phyloP scores from a whole-genome alignment of 331 rosid genomes.

The Dryas integrifolia region DNA sequence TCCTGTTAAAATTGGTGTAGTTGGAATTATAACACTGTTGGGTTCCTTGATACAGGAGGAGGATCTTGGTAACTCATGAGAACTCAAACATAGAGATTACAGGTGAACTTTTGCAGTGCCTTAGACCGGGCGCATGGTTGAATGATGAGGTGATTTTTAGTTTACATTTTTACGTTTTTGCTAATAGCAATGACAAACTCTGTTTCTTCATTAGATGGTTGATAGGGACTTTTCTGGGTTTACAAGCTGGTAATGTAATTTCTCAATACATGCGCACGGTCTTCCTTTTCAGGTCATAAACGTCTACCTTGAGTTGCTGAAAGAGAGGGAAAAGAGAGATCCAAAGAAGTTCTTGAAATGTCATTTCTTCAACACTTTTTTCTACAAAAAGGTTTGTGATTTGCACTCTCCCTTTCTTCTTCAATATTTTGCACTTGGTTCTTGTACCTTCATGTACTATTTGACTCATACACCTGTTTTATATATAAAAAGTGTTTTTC shows the following conservation, averaged over 20 bases:
- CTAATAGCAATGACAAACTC: not conserved
- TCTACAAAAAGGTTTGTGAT: constrained; percentile 74
- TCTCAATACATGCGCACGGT: not conserved
- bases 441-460: not conserved
- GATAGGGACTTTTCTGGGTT: not conserved
- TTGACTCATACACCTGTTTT: not conserved
- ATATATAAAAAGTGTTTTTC: not conserved
- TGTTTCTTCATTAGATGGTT: not conserved
- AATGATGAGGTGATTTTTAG: constrained; percentile 74
- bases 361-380: constrained; percentile 89
- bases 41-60: constrained; percentile 48
- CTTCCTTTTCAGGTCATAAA: constrained; percentile 69
- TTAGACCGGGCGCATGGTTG: constrained; percentile 72
- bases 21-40: constrained; percentile 26
- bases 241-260: constrained; percentile 6
- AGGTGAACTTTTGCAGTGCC: constrained; percentile 62
- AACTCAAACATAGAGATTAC: constrained; percentile 71
- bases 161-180: constrained; percentile 2
- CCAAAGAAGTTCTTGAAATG: constrained; percentile 73
- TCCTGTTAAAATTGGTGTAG: constrained; percentile 13
- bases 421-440: not conserved
- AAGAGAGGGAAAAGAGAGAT: constrained; percentile 89
- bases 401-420: constrained; percentile 10
- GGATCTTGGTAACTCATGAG: constrained; percentile 64
- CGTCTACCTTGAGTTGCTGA: constrained; percentile 82